Base-by-base conservation (phyloP, 2,329 filamentous ascomycete genomes). In the Cordyceps pruinosa region DNA sequence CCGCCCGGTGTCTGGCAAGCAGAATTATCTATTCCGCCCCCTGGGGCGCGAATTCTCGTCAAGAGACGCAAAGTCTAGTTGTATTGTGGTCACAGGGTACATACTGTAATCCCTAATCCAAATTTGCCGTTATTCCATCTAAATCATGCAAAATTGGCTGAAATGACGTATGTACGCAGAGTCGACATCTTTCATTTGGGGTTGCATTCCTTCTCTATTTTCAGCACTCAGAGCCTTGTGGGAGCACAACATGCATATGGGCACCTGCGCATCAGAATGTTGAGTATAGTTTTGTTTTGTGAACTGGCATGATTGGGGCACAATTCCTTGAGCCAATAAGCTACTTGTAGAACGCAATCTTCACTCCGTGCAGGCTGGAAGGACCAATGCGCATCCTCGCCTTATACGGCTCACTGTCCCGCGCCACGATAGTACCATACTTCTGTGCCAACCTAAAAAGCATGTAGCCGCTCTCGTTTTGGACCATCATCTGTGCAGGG, bases 401-500 rank as follows among this genome's bases (percentile, higher is more conserved):
- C 30, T 15, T 37, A 25, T 32, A 56, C 0, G 53, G 53, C 32
- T 48, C 44, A 13, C 32, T 15, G n/a, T 56, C 53, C 53, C 53
- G 10, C 21, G 53, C 42, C 53, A 30, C 53, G 17, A 56, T 30
- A 4, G 19, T 21, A 21, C 32, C 28, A 34, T 56, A 67, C 72
- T 71, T 63, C 15, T 32, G 26, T 28, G 44, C 44, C 44, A 47
- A 19, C 26, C 44, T 26, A 21, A 9, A 47, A 5, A 65, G 50
- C n/a, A 65, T 61, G 53, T 63, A 65, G 10, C 41, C 62, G 19
- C 61, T 57, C 52, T 65, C 62, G 3, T 63, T 65, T 17, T 62
- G 57, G 15, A 64, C 61, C 45, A 63, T 65, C 34, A 64, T 63
- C 54, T 65, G 63, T 4, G 64, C 64, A 7, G 65, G 61, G 56